A percentile compares a stretch with the other conserved stretches of the same genome.
phyloP scores from a whole-genome alignment of 2,329 filamentous ascomycete genomes.

The Xylariomycetidae sp. region DNA sequence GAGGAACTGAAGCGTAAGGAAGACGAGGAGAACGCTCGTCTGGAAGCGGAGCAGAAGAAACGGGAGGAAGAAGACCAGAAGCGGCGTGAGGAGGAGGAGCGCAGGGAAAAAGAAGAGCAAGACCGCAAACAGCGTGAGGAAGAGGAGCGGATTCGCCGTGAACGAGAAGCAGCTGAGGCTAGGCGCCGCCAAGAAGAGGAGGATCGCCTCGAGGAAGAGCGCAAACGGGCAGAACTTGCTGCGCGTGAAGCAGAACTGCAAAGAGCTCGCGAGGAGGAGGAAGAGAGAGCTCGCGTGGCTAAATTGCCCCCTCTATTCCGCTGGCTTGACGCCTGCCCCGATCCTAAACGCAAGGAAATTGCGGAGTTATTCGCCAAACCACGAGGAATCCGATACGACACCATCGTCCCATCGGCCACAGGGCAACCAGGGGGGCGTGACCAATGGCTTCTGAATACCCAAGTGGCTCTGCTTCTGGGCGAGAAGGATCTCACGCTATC shows the following conservation, averaged over 20 bases:
- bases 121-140: slow-evolving; percentile 33
- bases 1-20: slow-evolving; percentile 34
- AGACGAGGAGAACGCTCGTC: slow-evolving; percentile 20
- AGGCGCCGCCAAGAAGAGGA: slow-evolving; percentile 42
- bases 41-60: slow-evolving; percentile 6
- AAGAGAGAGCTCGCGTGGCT: slow-evolving; percentile 47
- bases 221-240: slow-evolving; percentile 35
- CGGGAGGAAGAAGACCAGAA: slow-evolving; percentile 24
- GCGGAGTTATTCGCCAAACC: slow-evolving; percentile 51
- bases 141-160: slow-evolving; percentile 25
- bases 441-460: slow-evolving; percentile 60
- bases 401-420: slow-evolving; percentile 47
- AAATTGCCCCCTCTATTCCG: slow-evolving; percentile 55
- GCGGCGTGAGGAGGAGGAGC: slow-evolving; percentile 13
- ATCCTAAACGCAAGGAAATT: slow-evolving; percentile 44
- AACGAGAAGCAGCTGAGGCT: slow-evolving; percentile 25
- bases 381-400: slow-evolving; percentile 58
- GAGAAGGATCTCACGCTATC: slow-evolving; percentile 57
- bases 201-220: slow-evolving; percentile 43
- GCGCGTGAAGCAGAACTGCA: slow-evolving; percentile 47
- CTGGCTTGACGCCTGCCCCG: slow-evolving; percentile 50
- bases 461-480: slow-evolving; percentile 57
- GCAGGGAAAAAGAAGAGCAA: slow-evolving; percentile 27
- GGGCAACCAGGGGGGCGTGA: slow-evolving; percentile 53
- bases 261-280: slow-evolving; percentile 47